phyloP scores from a whole-genome alignment of 169 alveolate genomes.

The Cryptosporidium parvum region DNA sequence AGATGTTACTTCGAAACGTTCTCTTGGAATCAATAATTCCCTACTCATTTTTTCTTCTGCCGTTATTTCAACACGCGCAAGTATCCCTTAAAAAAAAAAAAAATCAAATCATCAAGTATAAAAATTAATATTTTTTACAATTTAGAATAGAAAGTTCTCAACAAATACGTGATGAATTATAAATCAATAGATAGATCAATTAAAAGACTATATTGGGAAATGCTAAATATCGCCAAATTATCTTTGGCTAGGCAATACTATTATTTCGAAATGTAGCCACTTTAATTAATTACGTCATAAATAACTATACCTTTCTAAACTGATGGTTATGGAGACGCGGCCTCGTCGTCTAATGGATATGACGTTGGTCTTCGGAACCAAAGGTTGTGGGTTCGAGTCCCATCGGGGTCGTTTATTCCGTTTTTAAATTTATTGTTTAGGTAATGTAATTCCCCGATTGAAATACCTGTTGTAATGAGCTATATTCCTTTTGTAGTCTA shows the following conservation, averaged over 20 bases:
- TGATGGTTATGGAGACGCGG: conserved; percentile 75
- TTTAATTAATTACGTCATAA: background rate
- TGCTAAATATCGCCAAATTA: background rate
- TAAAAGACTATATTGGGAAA: background rate
- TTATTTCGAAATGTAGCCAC: background rate
- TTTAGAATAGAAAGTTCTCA: too few relatives aligned
- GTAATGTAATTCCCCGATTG: background rate
- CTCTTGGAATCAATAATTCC: conserved; percentile 59
- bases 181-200: too few relatives aligned
- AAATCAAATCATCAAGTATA: background rate
- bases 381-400: conserved; percentile 98
- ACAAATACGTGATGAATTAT: background rate
- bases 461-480: conserved; percentile 61
- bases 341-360: conserved; percentile 98
- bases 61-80: background rate
- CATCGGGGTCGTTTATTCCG: conserved; percentile 72
- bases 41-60: conserved; percentile 2
- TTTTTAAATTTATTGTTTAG: background rate
- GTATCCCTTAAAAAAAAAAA: background rate
- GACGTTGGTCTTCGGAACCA: conserved; percentile 98
- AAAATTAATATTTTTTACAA: too few relatives aligned
- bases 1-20: background rate
- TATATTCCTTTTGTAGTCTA: conserved; percentile 4
- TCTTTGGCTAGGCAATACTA: background rate
- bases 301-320: conserved; percentile 13